Base-by-base conservation (phyloP, 345 rosid genomes). In the Brassica nigra region DNA sequence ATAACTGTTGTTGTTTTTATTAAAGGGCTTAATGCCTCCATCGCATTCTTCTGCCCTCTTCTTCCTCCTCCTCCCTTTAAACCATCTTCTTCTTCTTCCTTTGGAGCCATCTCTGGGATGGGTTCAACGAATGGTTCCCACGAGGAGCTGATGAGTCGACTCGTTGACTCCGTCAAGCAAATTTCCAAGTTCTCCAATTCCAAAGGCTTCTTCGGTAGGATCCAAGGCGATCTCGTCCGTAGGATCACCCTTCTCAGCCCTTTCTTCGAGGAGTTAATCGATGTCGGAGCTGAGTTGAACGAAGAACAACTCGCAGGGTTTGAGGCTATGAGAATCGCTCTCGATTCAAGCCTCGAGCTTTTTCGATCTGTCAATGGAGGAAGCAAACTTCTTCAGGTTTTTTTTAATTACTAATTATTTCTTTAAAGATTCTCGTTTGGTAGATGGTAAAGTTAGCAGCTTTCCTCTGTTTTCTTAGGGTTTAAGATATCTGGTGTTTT, bases 231-330 rank as follows among this genome's bases (percentile, higher is more conserved):
- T 86, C 84, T 93, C 86, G 87, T 85, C 42, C 94, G 99, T 34
- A 87, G 99, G 80, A 89, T 95, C 80, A 93, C 92, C 92, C 90
- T 95, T 33, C 85, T 95, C 83, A 87, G 95, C 79, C 98, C 99
- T 83, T 84, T 93, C 88, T 91, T 95, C 63, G 97, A 93, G 89
- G 99, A 95, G 78, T 86, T 93, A 82, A 84, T 80, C 36, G 98
- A 90, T 62, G 54, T 82, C 5, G 33, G 75, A 27, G 82, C 79
- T 10, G 88, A 76, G 74, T 71, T 86, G 8, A 23, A 77, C 8
- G 74, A 86, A 10, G 91, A 89, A n/a, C 85, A 74, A 29, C 61
- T 86, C 79, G 37, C 66, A 55, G 91, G 94, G 52, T 88, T 95
- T 57, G 85, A 88, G 78, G 68, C 73, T 69, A 28, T 93, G 86